Conservation (phyloP, 2,329 filamentous ascomycete species). For the Calonectria henricotiae region DNA sequence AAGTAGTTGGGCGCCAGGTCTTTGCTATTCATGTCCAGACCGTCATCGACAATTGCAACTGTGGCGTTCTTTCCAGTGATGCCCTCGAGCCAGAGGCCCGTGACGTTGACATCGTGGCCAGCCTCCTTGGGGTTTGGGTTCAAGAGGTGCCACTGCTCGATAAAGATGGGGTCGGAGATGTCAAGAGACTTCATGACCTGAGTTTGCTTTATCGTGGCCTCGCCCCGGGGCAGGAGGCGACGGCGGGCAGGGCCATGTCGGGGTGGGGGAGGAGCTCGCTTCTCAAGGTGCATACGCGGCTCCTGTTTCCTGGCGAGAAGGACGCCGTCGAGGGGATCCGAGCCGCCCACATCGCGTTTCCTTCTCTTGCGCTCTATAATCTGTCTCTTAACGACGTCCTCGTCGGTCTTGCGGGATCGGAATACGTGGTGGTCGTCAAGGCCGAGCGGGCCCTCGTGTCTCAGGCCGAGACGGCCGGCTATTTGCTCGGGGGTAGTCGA, state of each 20-base stretch:
- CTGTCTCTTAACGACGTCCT: conserved; percentile 73
- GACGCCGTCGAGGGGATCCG: conserved; percentile 80
- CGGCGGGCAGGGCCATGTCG: conserved; percentile 37
- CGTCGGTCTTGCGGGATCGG: conserved; percentile 76
- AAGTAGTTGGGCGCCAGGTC: conserved; percentile 97
- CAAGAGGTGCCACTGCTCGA: conserved; percentile 95
- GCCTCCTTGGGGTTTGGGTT: conserved; percentile 82
- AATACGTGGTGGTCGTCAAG: conserved; percentile 90
- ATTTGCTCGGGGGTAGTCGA: conserved; percentile 78
- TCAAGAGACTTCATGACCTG: conserved; percentile 77
- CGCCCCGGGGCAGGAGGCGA: conserved; percentile 45
- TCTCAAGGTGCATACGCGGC: conserved; percentile 68
- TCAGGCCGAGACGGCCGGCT: conserved; percentile 81
- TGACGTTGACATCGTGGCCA: conserved; percentile 97
- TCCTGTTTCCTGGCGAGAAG: conserved; percentile 84
- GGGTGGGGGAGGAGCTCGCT: conserved; percentile 65
- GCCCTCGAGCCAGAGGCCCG: conserved; percentile 90
- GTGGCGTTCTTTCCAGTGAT: conserved; percentile 92
- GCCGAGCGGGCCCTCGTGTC: conserved; percentile 86
- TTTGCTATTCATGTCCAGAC: conserved; percentile 94
- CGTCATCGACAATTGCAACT: conserved; percentile 96
- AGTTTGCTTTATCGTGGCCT: conserved; percentile 72
- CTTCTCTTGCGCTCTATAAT: conserved; percentile 72
- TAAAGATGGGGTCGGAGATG: conserved; percentile 92
- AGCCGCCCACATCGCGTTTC: conserved; percentile 71